phyloP scores from a whole-genome alignment of 2,329 filamentous ascomycete species.

The Rachicladosporium sp. region DNA sequence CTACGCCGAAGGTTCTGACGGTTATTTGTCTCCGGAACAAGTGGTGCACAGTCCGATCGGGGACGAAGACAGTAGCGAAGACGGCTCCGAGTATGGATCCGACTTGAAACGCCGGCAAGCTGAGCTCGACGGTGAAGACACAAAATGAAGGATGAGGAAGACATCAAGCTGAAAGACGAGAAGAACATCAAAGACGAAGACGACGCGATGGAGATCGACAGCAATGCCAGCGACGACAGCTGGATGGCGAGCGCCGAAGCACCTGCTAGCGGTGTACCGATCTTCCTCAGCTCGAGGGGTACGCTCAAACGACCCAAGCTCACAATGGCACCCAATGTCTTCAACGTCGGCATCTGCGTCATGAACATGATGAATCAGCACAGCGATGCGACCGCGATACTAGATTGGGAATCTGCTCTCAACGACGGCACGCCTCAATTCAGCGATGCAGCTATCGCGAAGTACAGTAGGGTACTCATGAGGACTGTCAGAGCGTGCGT shows the following conservation, averaged over 20 bases:
- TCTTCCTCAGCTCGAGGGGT: too few relatives aligned
- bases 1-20: background rate
- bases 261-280: too few relatives aligned
- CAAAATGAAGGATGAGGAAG: too few relatives aligned
- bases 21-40: slow-evolving; percentile 1
- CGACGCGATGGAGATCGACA: background rate
- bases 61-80: too few relatives aligned
- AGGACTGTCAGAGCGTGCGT: slow-evolving; percentile 4
- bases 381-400: background rate
- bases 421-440: background rate
- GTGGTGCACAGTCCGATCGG: too few relatives aligned
- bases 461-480: slow-evolving; percentile 3
- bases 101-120: too few relatives aligned
- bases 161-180: too few relatives aligned
- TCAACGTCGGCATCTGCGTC: slow-evolving; percentile 8
- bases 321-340: slow-evolving; percentile 8
- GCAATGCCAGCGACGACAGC: too few relatives aligned
- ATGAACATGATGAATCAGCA: slow-evolving; percentile 2
- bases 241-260: too few relatives aligned
- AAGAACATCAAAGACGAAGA: background rate
- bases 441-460: background rate
- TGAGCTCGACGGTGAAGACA: too few relatives aligned
- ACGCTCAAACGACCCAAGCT: background rate
- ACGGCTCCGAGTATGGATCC: too few relatives aligned
- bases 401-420: background rate